Base-by-base conservation (phyloP, 2,329 filamentous ascomycete genomes). In the Pestalotiopsis sp. region DNA sequence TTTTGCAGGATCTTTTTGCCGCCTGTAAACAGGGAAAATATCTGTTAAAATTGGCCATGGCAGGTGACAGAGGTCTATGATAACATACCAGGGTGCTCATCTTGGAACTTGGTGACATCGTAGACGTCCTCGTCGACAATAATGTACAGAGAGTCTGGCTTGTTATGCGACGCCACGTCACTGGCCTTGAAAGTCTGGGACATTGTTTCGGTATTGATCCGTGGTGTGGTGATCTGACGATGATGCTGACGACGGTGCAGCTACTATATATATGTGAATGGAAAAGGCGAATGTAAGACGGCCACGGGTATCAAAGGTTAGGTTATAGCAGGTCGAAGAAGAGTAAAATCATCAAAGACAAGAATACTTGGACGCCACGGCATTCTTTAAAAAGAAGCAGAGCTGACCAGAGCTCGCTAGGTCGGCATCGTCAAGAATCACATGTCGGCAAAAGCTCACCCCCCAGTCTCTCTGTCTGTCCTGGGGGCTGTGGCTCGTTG, bases 71-170 rank as follows among this genome's bases (percentile, higher is more conserved):
- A n/a, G n/a, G n/a, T n/a, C n/a, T n/a, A n/a, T 58, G 20, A 23
- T 6, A 49, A 75, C 83, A 84, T 84, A 88, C 93, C 94, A 79
- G 93, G 93, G 80, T 95, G 93, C 73, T 95, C 92, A 70, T 95
- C 91, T 80, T 93, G 92, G 80, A 95, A 95, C 77, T 91, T 94
- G 75, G 94, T 97, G 76, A 98, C 80, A 79, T 99, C 95, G 82
- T 97, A 98, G 74, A 98, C 95, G 81, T 98, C 95, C 76, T 95
- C 92, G 74, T 98, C 95, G 73, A 98, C 90, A 73, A 97, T 89
- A 77, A 98, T 93, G 89, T 91, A 98, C 70, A 98, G 86, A 79
- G 91, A 91, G 77, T 94, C 90, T 60, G 91, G 82, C 84, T 95
- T 97, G 87, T 94, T 97, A 82, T 98, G 95, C 82, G 92, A 90